Percentiles rank a stretch among this genome's conserved stretches.
phyloP scores from a whole-genome alignment of 2,329 filamentous ascomycete genomes.

The Camillea tinctor region DNA sequence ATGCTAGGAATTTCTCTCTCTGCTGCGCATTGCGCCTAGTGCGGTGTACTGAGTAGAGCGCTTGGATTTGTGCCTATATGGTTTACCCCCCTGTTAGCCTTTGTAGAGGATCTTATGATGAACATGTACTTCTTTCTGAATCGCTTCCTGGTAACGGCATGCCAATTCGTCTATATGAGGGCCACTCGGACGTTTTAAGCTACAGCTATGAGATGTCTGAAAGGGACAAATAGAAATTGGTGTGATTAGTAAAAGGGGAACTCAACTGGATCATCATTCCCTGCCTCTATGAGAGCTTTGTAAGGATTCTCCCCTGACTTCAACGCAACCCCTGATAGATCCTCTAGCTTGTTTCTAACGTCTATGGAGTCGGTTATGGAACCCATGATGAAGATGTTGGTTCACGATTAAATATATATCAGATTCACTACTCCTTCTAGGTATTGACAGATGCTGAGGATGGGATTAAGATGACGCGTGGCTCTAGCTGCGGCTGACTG shows the following conservation, averaged over 20 bases:
- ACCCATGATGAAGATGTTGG: constrained; percentile 28
- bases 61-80: constrained; percentile 64
- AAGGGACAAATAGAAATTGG: constrained; percentile 1
- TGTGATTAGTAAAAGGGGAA: constrained; percentile 5
- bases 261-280: constrained; percentile 65
- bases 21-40: constrained; percentile 74
- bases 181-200: too few species aligned
- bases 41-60: constrained; percentile 72
- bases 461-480: not conserved
- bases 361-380: constrained; percentile 40
- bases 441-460: not conserved
- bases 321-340: constrained; percentile 51
- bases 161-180: too few species aligned
- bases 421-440: not conserved
- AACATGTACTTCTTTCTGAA: not conserved
- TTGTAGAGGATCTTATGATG: too few species aligned
- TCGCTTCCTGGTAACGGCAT: too few species aligned
- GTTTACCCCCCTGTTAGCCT: constrained; percentile 13
- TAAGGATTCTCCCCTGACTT: constrained; percentile 69
- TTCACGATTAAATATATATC: not conserved
- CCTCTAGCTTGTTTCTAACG: constrained; percentile 51
- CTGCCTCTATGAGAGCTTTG: constrained; percentile 67
- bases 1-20: constrained; percentile 67
- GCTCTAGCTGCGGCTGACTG: not conserved
- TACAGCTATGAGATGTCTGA: too few species aligned